Conservation (phyloP, 1,284 basidiomycete species). For the Ceratobasidium sp. region DNA sequence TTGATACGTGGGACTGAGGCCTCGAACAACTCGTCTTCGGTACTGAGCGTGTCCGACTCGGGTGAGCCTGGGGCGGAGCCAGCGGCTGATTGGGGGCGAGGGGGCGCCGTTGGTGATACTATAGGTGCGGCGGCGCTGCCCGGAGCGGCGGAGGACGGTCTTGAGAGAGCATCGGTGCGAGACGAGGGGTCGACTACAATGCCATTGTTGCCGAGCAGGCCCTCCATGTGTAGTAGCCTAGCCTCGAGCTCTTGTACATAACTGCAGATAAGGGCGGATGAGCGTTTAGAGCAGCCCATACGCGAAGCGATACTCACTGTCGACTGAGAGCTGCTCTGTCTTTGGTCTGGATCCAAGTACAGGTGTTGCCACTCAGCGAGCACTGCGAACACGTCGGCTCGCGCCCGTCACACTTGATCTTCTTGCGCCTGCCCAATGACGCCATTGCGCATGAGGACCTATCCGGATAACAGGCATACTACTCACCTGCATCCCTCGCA, state of each 20-base stretch:
- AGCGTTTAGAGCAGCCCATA: slow-evolving; percentile 2
- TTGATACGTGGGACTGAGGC: slow-evolving; percentile 54
- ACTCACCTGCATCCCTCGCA: slow-evolving; percentile 84
- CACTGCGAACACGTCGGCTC: slow-evolving; percentile 88
- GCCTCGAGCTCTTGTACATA: slow-evolving; percentile 90
- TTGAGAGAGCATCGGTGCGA: slow-evolving; percentile 16
- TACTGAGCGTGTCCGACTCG: slow-evolving; percentile 34
- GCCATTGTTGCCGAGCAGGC: slow-evolving; percentile 69
- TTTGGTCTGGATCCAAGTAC: slow-evolving; percentile 87
- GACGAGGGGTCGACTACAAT: slow-evolving; percentile 32
- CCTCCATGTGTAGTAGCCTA: slow-evolving; percentile 83
- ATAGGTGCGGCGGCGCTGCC: slow-evolving; percentile 17
- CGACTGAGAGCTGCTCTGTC: slow-evolving; percentile 84
- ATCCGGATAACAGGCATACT: slow-evolving; percentile 30
- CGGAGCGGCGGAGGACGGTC: slow-evolving; percentile 23
- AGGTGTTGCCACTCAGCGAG: slow-evolving; percentile 72
- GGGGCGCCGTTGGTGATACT: slow-evolving; percentile 27
- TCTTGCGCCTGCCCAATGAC: slow-evolving; percentile 71
- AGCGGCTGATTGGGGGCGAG: slow-evolving; percentile 33
- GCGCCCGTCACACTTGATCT: slow-evolving; percentile 87
- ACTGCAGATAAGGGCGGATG: slow-evolving; percentile 57
- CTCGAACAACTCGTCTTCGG: slow-evolving; percentile 44
- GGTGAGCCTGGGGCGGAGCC: slow-evolving; percentile 44
- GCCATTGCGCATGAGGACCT: slow-evolving; percentile 49
- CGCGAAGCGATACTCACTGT: slow-evolving; percentile 67